Percentiles rank a stretch among this genome's conserved stretches.
phyloP scores from a whole-genome alignment of 1,284 basidiomycete genomes.

The Gymnopus androsaceus region DNA sequence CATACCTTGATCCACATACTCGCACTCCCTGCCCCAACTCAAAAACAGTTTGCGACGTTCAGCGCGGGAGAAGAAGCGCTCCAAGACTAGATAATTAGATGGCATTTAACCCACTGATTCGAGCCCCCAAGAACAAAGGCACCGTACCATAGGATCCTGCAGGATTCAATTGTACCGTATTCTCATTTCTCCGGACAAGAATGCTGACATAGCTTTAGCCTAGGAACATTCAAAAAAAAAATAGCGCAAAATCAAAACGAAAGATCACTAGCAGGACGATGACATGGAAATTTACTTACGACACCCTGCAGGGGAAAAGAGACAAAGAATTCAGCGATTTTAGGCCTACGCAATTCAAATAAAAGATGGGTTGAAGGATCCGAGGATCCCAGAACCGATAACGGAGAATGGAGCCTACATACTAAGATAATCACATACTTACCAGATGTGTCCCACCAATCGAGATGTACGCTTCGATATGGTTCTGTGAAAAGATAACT shows the following conservation, averaged over 20 bases:
- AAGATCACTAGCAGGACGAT: too few species aligned
- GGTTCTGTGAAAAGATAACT: slow-evolving; percentile 48
- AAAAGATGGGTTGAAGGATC: neutral
- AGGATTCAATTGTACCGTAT: slow-evolving; percentile 91
- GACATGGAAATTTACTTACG: slow-evolving; percentile 45
- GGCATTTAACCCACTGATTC: neutral
- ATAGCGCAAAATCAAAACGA: too few species aligned
- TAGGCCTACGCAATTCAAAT: neutral
- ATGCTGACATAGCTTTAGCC: slow-evolving; percentile 95
- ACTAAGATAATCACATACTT: slow-evolving; percentile 27
- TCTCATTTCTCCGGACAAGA: slow-evolving; percentile 83
- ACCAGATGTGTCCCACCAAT: slow-evolving; percentile 90
- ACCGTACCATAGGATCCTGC: slow-evolving; percentile 74
- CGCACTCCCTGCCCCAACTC: slow-evolving; percentile 92
- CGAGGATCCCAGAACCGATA: neutral
- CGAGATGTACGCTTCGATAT: slow-evolving; percentile 81
- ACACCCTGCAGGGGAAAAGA: slow-evolving; percentile 57
- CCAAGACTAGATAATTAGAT: slow-evolving; percentile 56
- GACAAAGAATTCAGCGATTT: neutral
- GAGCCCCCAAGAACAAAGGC: neutral
- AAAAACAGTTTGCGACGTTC: slow-evolving; percentile 93
- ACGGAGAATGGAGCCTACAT: too few species aligned
- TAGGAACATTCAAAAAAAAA: too few species aligned
- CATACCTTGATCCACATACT: slow-evolving; percentile 89
- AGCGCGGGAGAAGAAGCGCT: slow-evolving; percentile 86